A percentile compares a stretch with the other conserved stretches of the same genome.
Evolutionary conservation across 2,329 filamentous ascomycete genomes (phyloP).

Genomic region (Exophiala mesophila): DNA sequence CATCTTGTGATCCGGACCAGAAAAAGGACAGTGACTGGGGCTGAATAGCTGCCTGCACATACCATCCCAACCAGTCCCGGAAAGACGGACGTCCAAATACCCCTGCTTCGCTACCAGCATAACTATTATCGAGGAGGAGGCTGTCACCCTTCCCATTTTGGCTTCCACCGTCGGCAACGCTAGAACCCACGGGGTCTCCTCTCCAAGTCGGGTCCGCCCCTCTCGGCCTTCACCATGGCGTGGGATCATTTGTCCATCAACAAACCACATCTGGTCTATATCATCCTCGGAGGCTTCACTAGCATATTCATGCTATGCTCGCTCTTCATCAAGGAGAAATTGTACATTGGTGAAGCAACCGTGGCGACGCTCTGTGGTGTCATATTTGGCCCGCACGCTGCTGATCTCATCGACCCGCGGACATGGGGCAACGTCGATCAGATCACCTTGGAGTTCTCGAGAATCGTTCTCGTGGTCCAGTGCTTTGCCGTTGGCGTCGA

Average conservation of each 20-base stretch:
- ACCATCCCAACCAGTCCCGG: no score
- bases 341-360: constrained; percentile 98
- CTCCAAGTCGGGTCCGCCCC: no score
- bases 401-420: constrained; percentile 57
- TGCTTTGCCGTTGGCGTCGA: constrained; percentile 70
- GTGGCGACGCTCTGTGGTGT: constrained; percentile 71
- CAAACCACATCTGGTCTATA: constrained; percentile 94
- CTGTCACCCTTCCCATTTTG: constrained; percentile 18
- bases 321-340: constrained; percentile 93
- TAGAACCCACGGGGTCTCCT: no score
- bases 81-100: background rate
- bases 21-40: constrained; percentile 25
- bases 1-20: constrained; percentile 15
- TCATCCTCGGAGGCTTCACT: constrained; percentile 96
- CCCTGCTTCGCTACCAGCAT: background rate
- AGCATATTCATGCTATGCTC: constrained; percentile 98
- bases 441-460: constrained; percentile 65
- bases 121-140: constrained; percentile 12
- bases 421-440: constrained; percentile 64
- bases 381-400: constrained; percentile 64
- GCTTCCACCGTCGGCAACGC: background rate
- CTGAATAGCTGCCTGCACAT: constrained; percentile 5
- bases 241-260: constrained; percentile 63
- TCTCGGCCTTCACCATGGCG: constrained; percentile 41
- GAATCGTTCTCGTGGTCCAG: constrained; percentile 67